Evolutionary conservation across 305 asterid genomes (phyloP), one percentile per base, ranked within the genome.

Genomic region (Andrographis paniculata): DNA sequence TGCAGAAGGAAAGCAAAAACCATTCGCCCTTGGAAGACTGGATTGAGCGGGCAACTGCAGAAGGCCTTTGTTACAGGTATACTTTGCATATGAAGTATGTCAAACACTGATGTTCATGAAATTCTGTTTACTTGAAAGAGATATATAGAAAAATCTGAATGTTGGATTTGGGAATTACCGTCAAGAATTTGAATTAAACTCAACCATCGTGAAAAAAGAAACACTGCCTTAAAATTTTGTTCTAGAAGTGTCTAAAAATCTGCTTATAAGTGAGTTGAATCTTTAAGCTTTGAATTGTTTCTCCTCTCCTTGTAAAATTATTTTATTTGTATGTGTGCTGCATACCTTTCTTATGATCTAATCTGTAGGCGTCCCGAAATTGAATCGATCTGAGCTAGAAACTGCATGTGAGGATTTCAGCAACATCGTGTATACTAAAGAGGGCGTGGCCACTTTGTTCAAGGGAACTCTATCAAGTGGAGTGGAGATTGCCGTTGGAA

Each of bases 391-490:
- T 9, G 99, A 91, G 70, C 78, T 91, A 16, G 96, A 80, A 66
- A 73, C 78, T 43, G 93, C 99, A 5, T 86, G 96, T 16, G 99
- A 91, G 67, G 96, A 91, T 57, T 86, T 86, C 70, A 83, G 99
- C 83, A 91, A 91, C 62, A 81, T 86, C 48, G 63, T 87, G 12
- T 20, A 18, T 12, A 41, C 61, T 1, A 33, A 37, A n/a, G 94
- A 87, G 14, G 75, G 70, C 23, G 64, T 67, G 24, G 58, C 64
- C 44, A 80, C 77, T 1, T 35, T 83, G 20, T 91, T 80, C 61
- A 91, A 91, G 67, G 96, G 96, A 68, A 91, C 99, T 51, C 68
- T 91, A 19, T 86, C 96, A 1, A 87, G 84, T 53, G 95, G 96
- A 48, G 94, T 75, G 17, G 96, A 91, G 72, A 91, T 91, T 56